Base-by-base conservation (phyloP, 176 grass and related monocot genomes). In the Melocanna baccifera region DNA sequence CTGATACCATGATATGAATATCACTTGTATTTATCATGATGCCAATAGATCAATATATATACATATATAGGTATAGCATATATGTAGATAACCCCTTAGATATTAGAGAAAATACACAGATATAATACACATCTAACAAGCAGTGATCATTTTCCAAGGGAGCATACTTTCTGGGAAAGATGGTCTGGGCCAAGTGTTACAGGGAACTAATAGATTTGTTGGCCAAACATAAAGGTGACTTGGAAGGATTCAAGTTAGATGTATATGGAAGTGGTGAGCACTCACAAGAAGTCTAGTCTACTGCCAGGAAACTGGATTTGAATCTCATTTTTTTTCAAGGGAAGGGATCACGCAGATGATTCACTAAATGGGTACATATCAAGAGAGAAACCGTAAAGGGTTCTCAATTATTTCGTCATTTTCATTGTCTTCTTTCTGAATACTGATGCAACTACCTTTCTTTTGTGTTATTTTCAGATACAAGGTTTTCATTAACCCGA, bases 131-230 rank as follows among this genome's bases (percentile, higher is more conserved):
- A n/a, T n/a, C n/a, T n/a, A n/a, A n/a, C n/a, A n/a, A n/a, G n/a
- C 71, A 90, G 62, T 64, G 61, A 2, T 71, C 79, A 68, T 97
- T 97, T 55, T 92, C 94, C 39, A 91, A 91, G 83, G 91, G 87
- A 34, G 91, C 94, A 42, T 97, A 93, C 76, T 97, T 93, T 84
- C 88, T 93, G 19, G 91, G 94, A 32, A 97, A 97, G 80, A 97
- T 97, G 94, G 94, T 91, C 41, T 97, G 91, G 91, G 91, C 94
- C 14, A 97, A 93, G 90, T 91, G 94, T 28, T 93, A 93, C 36
- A 88, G 78, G 51, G 91, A 93, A 85, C 62, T 97, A 57, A 86
- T 93, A 69, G 91, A 93, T 91, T 90, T 97, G 56, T 84, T 91
- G 77, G 52, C 78, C 42, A 97, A 93, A 61, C 89, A 88, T 80